Base-by-base conservation (phyloP, 495 filamentous ascomycete genomes). In the Saxophila tyrrhenica region DNA sequence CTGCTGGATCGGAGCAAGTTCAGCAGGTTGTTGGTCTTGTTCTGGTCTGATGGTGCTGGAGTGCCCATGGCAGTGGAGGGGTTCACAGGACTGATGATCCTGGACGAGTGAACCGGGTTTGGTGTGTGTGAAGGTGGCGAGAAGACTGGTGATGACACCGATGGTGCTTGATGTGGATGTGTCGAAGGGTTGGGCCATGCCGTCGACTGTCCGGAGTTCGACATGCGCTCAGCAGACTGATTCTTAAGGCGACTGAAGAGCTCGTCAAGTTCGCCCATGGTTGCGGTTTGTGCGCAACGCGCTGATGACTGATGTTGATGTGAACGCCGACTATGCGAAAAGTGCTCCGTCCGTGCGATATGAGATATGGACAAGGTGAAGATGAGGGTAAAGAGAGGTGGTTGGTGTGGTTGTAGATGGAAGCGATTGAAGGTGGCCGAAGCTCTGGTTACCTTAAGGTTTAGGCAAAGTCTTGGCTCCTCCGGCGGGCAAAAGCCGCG, bases 1-100 rank as follows among this genome's bases (percentile, higher is more conserved):
- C 35, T 56, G 60, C 79, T 87, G 70, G 89, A 95, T 70, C 89
- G 89, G 48, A 98, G 77, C 39, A 98, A 77, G 62, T 84, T 92
- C 64, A 98, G 75, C 58, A 98, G 70, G 63, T 83, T 87, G 44
- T 69, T 80, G 50, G 75, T 82, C 71, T 73, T 80, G 64, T 86
- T 48, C 42, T 38, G 38, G 11, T 64, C 52, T 10, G 58, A 52
- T 75, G 50, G 78, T 69, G 51, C 79, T 74, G 61, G 70, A 62
- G 55, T 72, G 51, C 63, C 64, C 48, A 68, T 45, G 51, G 64
- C 39, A 10, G 70, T 64, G 48, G 63, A 46, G 64, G 72, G 47
- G 70, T 72, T 48, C 70, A 73, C 56, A 67, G 67, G 58, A 51
- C 62, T 65, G 55, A 67, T 65, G 54, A 68, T 48, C 25, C 63